These are phyloP conservation scores for Trichoderma asperellum DNA, from an alignment of 2,329 filamentous ascomycete species.

Conservation along the genomic window DNA sequence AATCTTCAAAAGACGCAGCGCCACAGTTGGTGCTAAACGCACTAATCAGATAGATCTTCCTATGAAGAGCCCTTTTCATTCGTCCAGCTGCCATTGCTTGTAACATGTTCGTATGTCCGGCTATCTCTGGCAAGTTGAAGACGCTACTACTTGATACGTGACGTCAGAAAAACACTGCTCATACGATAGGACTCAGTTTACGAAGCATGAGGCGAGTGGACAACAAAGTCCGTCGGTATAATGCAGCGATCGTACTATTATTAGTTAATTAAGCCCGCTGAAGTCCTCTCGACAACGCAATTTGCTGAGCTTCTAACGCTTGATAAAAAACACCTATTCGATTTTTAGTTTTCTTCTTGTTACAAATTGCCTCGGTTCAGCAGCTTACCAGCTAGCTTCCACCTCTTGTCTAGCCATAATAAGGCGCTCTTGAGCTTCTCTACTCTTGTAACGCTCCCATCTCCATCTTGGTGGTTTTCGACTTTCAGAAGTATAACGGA, in stretches of 20 bases:
- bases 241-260: background rate
- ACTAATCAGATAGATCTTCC: background rate
- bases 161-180: background rate
- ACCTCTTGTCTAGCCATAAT: constrained; percentile 5
- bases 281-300: background rate
- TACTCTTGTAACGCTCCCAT: constrained; percentile 2
- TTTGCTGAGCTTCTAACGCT: constrained; percentile 18
- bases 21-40: background rate
- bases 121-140: background rate
- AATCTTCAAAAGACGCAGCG: background rate
- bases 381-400: constrained; percentile 15
- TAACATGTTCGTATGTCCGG: background rate
- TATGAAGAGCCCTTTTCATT: background rate
- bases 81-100: background rate
- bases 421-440: constrained; percentile 12
- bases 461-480: background rate
- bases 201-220: background rate
- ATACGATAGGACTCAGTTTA: background rate
- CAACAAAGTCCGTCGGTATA: background rate
- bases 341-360: background rate
- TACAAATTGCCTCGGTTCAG: background rate
- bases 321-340: background rate
- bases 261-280: background rate
- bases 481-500: background rate
- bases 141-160: background rate